A percentile compares a stretch with the other conserved stretches of the same genome.
Evolutionary conservation across 83 land plant genomes (phyloP).

Genomic region (Isoetes engelmannii): DNA sequence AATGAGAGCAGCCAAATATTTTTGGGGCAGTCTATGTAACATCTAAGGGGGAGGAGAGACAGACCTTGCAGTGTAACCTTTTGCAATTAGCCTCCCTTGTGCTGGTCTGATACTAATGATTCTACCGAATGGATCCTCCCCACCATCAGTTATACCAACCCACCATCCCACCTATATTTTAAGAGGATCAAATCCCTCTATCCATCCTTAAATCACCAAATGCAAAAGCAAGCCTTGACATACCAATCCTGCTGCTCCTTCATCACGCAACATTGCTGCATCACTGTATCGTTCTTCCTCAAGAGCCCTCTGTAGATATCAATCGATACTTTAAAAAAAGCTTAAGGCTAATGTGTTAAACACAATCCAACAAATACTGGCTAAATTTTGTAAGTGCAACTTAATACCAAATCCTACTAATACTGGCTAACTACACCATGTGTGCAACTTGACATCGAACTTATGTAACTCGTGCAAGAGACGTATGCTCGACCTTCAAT

Average conservation of each 20-base stretch:
- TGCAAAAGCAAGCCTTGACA: slow-evolving; percentile 13
- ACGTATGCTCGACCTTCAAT: slow-evolving; percentile 39
- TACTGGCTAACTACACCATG: too few species aligned
- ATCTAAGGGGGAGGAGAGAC: too few species aligned
- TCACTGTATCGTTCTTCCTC: slow-evolving; percentile 69
- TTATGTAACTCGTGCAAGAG: not conserved
- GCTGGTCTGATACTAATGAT: slow-evolving; percentile 63
- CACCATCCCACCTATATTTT: slow-evolving; percentile 87
- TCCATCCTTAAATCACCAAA: too few species aligned
- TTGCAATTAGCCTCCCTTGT: slow-evolving; percentile 76
- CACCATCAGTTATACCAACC: slow-evolving; percentile 75
- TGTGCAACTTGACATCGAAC: too few species aligned
- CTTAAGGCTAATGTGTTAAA: too few species aligned
- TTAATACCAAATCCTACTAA: too few species aligned
- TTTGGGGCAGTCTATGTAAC: too few species aligned
- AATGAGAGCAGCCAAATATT: too few species aligned
- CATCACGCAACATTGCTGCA: slow-evolving; percentile 69
- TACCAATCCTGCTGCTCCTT: slow-evolving; percentile 90
- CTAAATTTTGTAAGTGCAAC: too few species aligned
- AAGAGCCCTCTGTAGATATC: slow-evolving; percentile 49
- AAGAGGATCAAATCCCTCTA: not conserved
- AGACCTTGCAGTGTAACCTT: slow-evolving; percentile 80
- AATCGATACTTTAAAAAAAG: not conserved
- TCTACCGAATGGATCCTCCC: slow-evolving; percentile 78
- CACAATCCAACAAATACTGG: too few species aligned